Percentiles rank a stretch among this genome's conserved stretches.
phyloP scores from a whole-genome alignment of 345 rosid genomes.

The Chamaenerion angustifolium region DNA sequence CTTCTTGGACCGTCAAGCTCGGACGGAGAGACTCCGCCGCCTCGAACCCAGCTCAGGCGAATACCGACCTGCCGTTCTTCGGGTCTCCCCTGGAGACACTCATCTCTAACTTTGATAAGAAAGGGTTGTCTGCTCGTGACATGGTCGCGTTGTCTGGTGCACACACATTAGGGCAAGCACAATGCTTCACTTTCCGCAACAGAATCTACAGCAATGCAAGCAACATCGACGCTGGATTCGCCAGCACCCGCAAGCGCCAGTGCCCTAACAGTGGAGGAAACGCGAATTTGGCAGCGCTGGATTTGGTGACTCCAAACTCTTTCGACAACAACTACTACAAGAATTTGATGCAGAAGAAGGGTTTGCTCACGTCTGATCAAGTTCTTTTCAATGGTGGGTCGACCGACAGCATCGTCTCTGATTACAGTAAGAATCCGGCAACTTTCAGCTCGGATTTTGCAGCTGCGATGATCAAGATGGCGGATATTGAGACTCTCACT shows the following conservation, averaged over 20 bases:
- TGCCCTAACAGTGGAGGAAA: slow-evolving; percentile 53
- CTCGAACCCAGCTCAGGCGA: slow-evolving; percentile 19
- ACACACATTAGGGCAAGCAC: slow-evolving; percentile 70
- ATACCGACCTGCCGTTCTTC: slow-evolving; percentile 22
- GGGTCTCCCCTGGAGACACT: too few relatives aligned
- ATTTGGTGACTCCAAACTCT: too few relatives aligned
- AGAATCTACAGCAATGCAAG: slow-evolving; percentile 55
- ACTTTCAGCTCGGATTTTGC: slow-evolving; percentile 51
- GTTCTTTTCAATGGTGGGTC: too few relatives aligned
- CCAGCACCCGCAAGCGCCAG: slow-evolving; percentile 20
- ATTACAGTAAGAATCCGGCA: slow-evolving; percentile 34
- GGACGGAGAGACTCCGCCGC: slow-evolving; percentile 28
- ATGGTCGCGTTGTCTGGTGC: too few relatives aligned
- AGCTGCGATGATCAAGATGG: slow-evolving; percentile 77
- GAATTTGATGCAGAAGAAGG: slow-evolving; percentile 42
- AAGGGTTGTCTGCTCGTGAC: too few relatives aligned
- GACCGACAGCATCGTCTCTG: slow-evolving; percentile 43
- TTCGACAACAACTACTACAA: slow-evolving; percentile 70
- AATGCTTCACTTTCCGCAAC: slow-evolving; percentile 47
- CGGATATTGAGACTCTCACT: slow-evolving; percentile 59
- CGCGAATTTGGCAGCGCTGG: too few relatives aligned
- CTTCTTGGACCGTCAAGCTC: slow-evolving; percentile 26
- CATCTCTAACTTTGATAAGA: too few relatives aligned
- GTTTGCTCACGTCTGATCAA: slow-evolving; percentile 78
- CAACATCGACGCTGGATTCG: slow-evolving; percentile 52